These are phyloP conservation scores for Suillus clintonianus DNA, from an alignment of 768 basidiomycete species.

Conservation along the genomic window DNA sequence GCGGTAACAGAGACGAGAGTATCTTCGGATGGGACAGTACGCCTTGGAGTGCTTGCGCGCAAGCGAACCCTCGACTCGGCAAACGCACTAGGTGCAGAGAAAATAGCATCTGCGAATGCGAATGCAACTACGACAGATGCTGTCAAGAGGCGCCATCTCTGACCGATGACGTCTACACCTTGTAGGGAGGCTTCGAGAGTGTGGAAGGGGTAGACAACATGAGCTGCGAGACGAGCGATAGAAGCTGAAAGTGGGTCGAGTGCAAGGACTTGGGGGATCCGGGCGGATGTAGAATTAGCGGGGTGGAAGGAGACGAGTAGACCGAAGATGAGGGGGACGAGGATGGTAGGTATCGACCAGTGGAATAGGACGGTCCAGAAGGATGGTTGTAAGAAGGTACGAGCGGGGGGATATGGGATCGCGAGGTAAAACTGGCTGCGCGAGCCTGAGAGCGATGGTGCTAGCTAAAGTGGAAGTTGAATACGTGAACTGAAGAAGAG, in stretches of 20 bases:
- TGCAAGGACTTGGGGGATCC: slow-evolving; percentile 24
- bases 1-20: background rate
- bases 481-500: background rate
- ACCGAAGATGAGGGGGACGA: slow-evolving; percentile 60
- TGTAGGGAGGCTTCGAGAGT: slow-evolving; percentile 20
- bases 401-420: slow-evolving; percentile 51
- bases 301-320: slow-evolving; percentile 65
- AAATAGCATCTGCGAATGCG: slow-evolving; percentile 68
- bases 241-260: slow-evolving; percentile 67
- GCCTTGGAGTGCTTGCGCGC: slow-evolving; percentile 23
- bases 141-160: slow-evolving; percentile 54
- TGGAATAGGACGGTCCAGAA: slow-evolving; percentile 60
- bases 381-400: slow-evolving; percentile 44
- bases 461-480: background rate
- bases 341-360: slow-evolving; percentile 63
- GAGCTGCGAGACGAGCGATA: slow-evolving; percentile 63
- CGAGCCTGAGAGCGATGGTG: background rate
- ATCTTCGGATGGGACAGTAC: slow-evolving; percentile 24
- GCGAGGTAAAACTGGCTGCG: slow-evolving; percentile 16
- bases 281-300: slow-evolving; percentile 26
- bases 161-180: slow-evolving; percentile 57
- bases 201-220: slow-evolving; percentile 57
- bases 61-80: slow-evolving; percentile 29
- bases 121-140: slow-evolving; percentile 62
- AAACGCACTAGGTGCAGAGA: slow-evolving; percentile 43